Percentiles rank a stretch among this genome's conserved stretches.
Conservation (phyloP, 164 flowering plant genomes). For the Kalanchoe fedtschenkoi region DNA sequence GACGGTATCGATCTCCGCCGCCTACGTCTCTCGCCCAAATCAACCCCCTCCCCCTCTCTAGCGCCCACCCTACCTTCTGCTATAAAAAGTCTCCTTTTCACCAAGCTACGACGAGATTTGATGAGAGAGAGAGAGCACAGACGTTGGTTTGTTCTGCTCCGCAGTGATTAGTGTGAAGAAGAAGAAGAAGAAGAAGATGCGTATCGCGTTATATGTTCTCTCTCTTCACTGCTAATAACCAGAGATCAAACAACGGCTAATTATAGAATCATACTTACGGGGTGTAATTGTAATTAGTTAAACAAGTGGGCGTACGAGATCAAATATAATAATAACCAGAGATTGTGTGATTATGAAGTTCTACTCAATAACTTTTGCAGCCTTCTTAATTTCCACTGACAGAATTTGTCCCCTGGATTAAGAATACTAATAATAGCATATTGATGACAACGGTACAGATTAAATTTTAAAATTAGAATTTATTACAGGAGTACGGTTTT, state of each 20-base stretch:
- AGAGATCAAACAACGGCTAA: background rate
- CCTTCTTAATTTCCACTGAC: background rate
- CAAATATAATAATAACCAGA: too few species aligned
- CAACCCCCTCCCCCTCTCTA: background rate
- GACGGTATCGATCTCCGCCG: background rate
- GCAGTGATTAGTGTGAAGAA: background rate
- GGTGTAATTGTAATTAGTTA: background rate
- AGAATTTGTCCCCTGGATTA: background rate
- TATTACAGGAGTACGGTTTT: too few species aligned
- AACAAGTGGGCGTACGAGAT: too few species aligned
- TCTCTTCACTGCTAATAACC: too few species aligned
- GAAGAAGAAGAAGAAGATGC: background rate
- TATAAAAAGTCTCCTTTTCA: background rate
- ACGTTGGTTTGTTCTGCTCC: background rate
- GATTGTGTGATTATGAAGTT: background rate
- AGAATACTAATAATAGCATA: too few species aligned
- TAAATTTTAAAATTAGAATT: too few species aligned
- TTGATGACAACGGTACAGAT: too few species aligned
- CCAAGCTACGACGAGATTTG: background rate
- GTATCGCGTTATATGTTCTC: background rate
- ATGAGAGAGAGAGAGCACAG: background rate
- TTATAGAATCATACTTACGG: background rate
- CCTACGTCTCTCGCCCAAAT: background rate
- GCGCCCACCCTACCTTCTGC: background rate
- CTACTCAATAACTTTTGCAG: background rate